Evolutionary conservation across 1,284 basidiomycete species (phyloP).

Genomic region (Puccinia hordei): DNA sequence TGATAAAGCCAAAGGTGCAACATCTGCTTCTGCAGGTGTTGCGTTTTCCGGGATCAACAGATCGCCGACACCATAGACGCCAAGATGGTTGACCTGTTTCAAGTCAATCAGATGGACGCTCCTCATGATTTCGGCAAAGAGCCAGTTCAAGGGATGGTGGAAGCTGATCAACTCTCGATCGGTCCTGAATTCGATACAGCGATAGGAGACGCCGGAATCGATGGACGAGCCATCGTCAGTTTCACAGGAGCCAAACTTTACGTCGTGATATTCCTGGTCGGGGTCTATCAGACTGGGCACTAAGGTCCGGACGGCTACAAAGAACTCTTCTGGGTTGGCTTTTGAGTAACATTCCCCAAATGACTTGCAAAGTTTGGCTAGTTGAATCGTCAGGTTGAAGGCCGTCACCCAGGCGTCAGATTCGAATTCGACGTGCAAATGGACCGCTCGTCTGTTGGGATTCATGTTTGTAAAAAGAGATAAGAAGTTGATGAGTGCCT

Average conservation of each 20-base stretch:
- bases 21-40: constrained; percentile 28
- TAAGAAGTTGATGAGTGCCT: constrained; percentile 68
- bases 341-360: constrained; percentile 77
- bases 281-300: constrained; percentile 59
- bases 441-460: constrained; percentile 77
- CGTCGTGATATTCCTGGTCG: constrained; percentile 67
- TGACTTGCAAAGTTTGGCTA: constrained; percentile 81
- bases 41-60: constrained; percentile 31
- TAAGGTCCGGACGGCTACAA: constrained; percentile 71
- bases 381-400: constrained; percentile 84
- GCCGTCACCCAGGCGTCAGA: constrained; percentile 90
- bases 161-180: constrained; percentile 77
- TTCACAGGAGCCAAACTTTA: constrained; percentile 69
- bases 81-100: constrained; percentile 63
- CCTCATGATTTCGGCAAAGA: constrained; percentile 86
- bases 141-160: constrained; percentile 90
- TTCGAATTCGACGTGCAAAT: constrained; percentile 87
- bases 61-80: constrained; percentile 39
- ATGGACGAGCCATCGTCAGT: constrained; percentile 62
- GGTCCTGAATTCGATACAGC: constrained; percentile 52
- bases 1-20: constrained; percentile 22
- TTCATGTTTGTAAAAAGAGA: constrained; percentile 88
- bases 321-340: constrained; percentile 67
- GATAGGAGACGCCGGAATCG: constrained; percentile 54
- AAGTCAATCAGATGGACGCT: constrained; percentile 63